Evolutionary conservation across 495 filamentous ascomycete genomes (phyloP), one percentile per base, ranked within the genome.

Genomic region (Penicillium malachiteum): DNA sequence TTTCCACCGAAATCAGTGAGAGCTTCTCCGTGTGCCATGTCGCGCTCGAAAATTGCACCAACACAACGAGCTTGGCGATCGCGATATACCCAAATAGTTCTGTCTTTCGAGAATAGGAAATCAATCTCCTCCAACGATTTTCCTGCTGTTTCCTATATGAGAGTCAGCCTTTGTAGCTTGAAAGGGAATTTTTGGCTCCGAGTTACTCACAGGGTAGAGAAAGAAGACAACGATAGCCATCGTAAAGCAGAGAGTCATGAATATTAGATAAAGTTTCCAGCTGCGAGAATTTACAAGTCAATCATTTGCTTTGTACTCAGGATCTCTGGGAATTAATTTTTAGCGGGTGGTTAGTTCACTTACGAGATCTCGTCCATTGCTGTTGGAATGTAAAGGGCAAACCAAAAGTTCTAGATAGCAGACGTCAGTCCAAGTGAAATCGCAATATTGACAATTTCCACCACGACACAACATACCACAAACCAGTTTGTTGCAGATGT

Each of bases 11-110:
- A 71, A 1, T 56, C 61, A 10, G 68, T 71, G 34, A 71, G 57
- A n/a, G 68, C 68, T 41, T 71, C 67, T 1, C 68, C 68, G 48
- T 61, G 66, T 13, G 58, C 56, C 47, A 69, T 57, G 26, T 71
- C 68, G n/a, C 66, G 63, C 32, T 71, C 60, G 40, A 71, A 67
- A 7, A 71, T 58, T 11, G 66, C 66, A 4, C 68, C 68, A 12
- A 71, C 59, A 37, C 67, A 65, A 8, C 52, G 62, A 7, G 68
- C 63, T 18, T 55, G n/a, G 1, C 31, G 45, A 39, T 60, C 63
- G 7, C 11, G 45, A 43, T 61, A 68, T n/a, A 67, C 67, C 61
- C 56, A 71, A 21, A 57, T 14, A 4, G 60, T 62, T 1, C 61
- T 38, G 12, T 56, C 44, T 41, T 58, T 62, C 1, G 54, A 30